Evolutionary conservation across 78 protist genomes (phyloP).

Genomic region (Emiliania huxleyi): DNA sequence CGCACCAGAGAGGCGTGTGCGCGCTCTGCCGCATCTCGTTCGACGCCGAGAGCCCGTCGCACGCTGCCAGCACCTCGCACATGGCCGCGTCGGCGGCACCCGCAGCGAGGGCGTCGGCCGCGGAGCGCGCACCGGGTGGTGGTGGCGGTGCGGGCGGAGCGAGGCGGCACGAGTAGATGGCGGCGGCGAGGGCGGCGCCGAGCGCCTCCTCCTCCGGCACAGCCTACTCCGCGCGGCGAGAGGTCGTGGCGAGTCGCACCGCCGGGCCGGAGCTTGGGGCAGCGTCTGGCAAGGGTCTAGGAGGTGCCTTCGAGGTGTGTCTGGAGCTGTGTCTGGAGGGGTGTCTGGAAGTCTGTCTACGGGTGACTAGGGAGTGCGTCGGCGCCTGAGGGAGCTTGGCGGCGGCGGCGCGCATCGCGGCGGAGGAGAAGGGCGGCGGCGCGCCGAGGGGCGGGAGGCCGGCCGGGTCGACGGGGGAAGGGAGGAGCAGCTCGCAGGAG

Average conservation of each 20-base stretch:
- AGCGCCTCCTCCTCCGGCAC: background rate
- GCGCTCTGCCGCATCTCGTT: background rate
- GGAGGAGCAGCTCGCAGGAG: background rate
- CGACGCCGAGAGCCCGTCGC: background rate
- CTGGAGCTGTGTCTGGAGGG: no score
- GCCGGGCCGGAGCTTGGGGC: no score
- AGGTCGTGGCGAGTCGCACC: no score
- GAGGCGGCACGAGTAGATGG: background rate
- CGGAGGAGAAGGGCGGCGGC: background rate
- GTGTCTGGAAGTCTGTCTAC: no score
- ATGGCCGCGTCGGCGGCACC: background rate
- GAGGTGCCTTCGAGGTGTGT: no score
- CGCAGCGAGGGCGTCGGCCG: background rate
- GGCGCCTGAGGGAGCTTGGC: background rate
- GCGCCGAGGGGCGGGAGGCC: background rate
- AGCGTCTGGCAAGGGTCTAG: no score
- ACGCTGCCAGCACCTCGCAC: background rate
- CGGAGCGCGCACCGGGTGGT: background rate
- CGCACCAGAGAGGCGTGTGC: background rate
- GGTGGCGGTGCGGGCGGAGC: background rate
- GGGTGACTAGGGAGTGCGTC: no score
- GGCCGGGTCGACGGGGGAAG: no score
- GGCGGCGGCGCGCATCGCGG: background rate
- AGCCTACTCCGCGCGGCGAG: no score
- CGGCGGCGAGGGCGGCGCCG: slow-evolving; percentile 2